phyloP scores from a whole-genome alignment of 148 eudicot species.

The Vaccinium darrowii region DNA sequence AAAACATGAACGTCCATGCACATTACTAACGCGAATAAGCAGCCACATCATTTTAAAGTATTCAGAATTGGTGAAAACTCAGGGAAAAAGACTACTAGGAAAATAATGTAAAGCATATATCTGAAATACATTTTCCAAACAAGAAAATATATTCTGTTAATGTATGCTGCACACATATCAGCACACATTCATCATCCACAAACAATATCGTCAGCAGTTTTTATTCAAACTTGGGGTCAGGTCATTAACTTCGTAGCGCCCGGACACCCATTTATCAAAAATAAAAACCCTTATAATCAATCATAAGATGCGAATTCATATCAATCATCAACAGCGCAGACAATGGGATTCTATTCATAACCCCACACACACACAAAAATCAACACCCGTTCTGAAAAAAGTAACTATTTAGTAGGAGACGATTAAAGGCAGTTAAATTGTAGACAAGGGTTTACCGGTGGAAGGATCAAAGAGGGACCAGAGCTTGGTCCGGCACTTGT shows the following conservation, averaged over 20 bases:
- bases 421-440: background rate
- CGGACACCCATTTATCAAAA: too few relatives aligned
- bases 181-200: background rate
- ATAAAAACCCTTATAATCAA: too few relatives aligned
- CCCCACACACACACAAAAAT: background rate
- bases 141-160: background rate
- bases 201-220: background rate
- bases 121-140: background rate
- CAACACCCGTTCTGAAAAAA: background rate
- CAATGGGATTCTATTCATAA: background rate
- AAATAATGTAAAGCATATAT: background rate
- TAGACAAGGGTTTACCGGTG: slow-evolving; percentile 44
- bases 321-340: background rate
- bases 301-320: background rate
- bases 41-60: background rate
- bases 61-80: background rate
- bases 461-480: slow-evolving; percentile 89
- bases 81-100: background rate
- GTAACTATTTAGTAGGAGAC: background rate
- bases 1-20: background rate
- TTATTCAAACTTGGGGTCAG: background rate
- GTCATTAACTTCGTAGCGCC: too few relatives aligned
- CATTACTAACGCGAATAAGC: background rate
- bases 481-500: slow-evolving; percentile 64
- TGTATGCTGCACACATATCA: background rate